Conservation (phyloP, 768 basidiomycete species). For the Heimioporus sp. region DNA sequence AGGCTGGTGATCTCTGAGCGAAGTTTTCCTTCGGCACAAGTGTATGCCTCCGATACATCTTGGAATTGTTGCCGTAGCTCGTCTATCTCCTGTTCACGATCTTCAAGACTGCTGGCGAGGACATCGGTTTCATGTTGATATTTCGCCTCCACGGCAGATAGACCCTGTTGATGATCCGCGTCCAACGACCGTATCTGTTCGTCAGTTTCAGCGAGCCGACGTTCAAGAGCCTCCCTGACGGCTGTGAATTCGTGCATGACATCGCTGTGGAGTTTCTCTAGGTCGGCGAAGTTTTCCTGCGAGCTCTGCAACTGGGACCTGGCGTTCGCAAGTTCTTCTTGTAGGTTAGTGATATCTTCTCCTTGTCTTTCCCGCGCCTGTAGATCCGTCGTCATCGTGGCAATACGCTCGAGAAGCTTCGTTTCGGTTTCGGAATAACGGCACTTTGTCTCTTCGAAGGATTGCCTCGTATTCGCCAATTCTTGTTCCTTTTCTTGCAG, state of each 20-base stretch:
- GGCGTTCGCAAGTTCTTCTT: conserved; percentile 24
- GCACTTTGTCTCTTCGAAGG: conserved; percentile 33
- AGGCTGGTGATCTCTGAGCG: conserved; percentile 50
- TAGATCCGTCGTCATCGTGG: conserved; percentile 17
- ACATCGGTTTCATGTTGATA: conserved; percentile 32
- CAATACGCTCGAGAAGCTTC: conserved; percentile 28
- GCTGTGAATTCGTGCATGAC: conserved; percentile 23
- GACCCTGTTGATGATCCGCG: conserved; percentile 19
- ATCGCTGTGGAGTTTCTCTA: conserved; percentile 25
- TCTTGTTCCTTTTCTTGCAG: conserved; percentile 35
- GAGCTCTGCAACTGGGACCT: conserved; percentile 21
- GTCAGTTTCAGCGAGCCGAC: conserved; percentile 23
- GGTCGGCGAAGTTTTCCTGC: conserved; percentile 19
- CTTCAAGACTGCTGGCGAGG: conserved; percentile 38
- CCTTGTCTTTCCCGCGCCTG: conserved; percentile 9
- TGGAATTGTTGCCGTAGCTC: conserved; percentile 38
- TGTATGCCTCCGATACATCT: conserved; percentile 35
- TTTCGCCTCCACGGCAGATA: conserved; percentile 32
- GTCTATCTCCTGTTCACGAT: conserved; percentile 34
- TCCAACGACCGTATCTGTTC: conserved; percentile 26
- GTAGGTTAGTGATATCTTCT: conserved; percentile 21
- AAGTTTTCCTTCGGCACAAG: conserved; percentile 29
- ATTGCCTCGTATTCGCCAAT: conserved; percentile 34
- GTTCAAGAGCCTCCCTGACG: conserved; percentile 31
- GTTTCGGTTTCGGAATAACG: conserved; percentile 34